Conservation (phyloP, 306 rosid species). For the Dryas drummondii region DNA sequence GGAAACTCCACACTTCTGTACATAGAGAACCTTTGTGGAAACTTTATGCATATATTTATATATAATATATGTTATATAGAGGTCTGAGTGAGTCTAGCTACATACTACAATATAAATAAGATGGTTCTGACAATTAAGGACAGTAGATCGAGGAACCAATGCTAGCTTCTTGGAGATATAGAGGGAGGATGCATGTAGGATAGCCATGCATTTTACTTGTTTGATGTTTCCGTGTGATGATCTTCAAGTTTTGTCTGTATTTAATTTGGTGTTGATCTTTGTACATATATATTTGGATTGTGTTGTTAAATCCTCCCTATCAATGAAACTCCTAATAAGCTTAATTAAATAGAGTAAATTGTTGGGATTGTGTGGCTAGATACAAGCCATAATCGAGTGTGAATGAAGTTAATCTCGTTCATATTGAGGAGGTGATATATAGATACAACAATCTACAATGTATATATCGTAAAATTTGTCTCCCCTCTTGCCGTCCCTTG, state of each 20-base stretch:
- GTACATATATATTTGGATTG: slow-evolving; percentile 32
- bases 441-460: no score
- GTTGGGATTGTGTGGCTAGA: no score
- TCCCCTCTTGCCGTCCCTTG: no score
- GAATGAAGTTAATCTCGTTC: no score
- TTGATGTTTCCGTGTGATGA: neutral
- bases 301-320: slow-evolving; percentile 28
- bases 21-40: slow-evolving; percentile 23
- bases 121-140: slow-evolving; percentile 26
- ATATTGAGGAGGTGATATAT: no score
- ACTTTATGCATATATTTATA: slow-evolving; percentile 18
- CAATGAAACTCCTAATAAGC: slow-evolving; percentile 33
- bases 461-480: no score
- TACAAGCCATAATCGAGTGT: no score
- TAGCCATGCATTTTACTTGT: neutral
- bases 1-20: slow-evolving; percentile 37
- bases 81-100: neutral
- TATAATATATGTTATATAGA: neutral
- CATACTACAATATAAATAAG: slow-evolving; percentile 19
- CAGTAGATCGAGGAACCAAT: slow-evolving; percentile 21
- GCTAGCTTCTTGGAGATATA: slow-evolving; percentile 33
- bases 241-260: neutral
- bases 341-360: neutral
- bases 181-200: slow-evolving; percentile 21
- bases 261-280: slow-evolving; percentile 11